These are phyloP conservation scores for Pyrenula massariospora DNA, from an alignment of 495 filamentous ascomycete species.

Conservation along the genomic window DNA sequence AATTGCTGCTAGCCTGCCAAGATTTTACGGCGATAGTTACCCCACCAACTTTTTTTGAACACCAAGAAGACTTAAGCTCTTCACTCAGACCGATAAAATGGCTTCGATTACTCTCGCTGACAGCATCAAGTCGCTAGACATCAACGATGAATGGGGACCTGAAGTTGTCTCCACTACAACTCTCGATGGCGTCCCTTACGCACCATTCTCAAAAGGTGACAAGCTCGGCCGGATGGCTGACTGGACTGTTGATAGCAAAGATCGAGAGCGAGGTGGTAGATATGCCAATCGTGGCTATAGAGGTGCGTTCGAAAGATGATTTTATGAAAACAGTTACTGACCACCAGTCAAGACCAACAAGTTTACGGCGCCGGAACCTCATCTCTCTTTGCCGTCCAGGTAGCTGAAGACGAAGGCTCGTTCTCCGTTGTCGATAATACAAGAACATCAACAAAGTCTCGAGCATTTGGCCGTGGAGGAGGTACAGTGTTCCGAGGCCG, in stretches of 20 bases:
- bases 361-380: constrained; percentile 87
- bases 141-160: constrained; percentile 77
- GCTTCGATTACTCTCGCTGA: constrained; percentile 45
- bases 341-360: constrained; percentile 62
- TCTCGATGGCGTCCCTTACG: constrained; percentile 88
- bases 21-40: too few species aligned
- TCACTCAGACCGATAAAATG: too few species aligned
- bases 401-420: constrained; percentile 87
- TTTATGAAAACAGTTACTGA: constrained; percentile 2
- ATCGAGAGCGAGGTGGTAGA: constrained; percentile 66
- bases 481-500: constrained; percentile 81
- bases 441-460: constrained; percentile 66
- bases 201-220: constrained; percentile 95
- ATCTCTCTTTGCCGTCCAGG: constrained; percentile 76
- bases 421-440: constrained; percentile 98
- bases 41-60: too few species aligned
- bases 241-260: constrained; percentile 93
- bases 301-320: constrained; percentile 39
- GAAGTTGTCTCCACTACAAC: constrained; percentile 68
- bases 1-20: too few species aligned
- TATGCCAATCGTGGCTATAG: constrained; percentile 82
- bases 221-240: constrained; percentile 98
- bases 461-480: constrained; percentile 78
- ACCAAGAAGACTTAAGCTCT: too few species aligned
- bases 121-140: constrained; percentile 46